Evolutionary conservation across 352 stramenopile genomes (phyloP).

Genomic region (Phytopythium kandeliae): DNA sequence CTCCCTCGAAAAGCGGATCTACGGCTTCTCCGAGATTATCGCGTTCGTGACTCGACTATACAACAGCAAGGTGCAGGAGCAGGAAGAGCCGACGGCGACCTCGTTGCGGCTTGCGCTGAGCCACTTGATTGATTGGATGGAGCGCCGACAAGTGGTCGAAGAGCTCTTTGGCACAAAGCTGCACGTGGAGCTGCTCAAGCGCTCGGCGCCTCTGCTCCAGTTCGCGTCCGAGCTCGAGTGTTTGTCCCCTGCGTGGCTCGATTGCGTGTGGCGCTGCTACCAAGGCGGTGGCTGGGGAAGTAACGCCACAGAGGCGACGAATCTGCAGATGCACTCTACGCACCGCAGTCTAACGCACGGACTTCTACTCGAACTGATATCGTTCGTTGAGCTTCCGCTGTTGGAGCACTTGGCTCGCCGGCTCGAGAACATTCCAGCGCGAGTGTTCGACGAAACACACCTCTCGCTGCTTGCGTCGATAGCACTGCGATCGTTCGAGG

Average conservation of each 20-base stretch:
- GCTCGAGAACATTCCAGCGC: slow-evolving; percentile 12
- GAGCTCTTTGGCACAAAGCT: slow-evolving; percentile 59
- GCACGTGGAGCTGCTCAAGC: slow-evolving; percentile 66
- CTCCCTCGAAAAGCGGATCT: slow-evolving; percentile 69
- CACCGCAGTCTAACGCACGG: slow-evolving; percentile 32
- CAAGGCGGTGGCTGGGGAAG: slow-evolving; percentile 14
- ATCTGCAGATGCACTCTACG: slow-evolving; percentile 39
- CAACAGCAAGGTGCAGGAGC: slow-evolving; percentile 28
- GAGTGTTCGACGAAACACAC: slow-evolving; percentile 21
- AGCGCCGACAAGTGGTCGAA: slow-evolving; percentile 34
- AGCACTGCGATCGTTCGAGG: slow-evolving; percentile 16
- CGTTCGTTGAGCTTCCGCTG: slow-evolving; percentile 35
- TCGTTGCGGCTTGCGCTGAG: slow-evolving; percentile 19
- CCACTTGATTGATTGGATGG: slow-evolving; percentile 45
- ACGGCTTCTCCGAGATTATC: slow-evolving; percentile 63
- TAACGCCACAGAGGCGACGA: not conserved
- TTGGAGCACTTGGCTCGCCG: slow-evolving; percentile 24
- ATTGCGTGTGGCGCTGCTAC: slow-evolving; percentile 54
- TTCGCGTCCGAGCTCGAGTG: slow-evolving; percentile 35
- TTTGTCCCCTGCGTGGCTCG: slow-evolving; percentile 31
- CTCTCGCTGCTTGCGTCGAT: slow-evolving; percentile 27
- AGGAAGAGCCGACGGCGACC: slow-evolving; percentile 18
- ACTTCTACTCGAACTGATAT: slow-evolving; percentile 49
- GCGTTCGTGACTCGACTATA: slow-evolving; percentile 33
- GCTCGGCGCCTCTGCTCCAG: slow-evolving; percentile 49